These are phyloP conservation scores for Paecilomyces sp. DNA, from an alignment of 2,329 filamentous ascomycete species.

Conservation along the genomic window DNA sequence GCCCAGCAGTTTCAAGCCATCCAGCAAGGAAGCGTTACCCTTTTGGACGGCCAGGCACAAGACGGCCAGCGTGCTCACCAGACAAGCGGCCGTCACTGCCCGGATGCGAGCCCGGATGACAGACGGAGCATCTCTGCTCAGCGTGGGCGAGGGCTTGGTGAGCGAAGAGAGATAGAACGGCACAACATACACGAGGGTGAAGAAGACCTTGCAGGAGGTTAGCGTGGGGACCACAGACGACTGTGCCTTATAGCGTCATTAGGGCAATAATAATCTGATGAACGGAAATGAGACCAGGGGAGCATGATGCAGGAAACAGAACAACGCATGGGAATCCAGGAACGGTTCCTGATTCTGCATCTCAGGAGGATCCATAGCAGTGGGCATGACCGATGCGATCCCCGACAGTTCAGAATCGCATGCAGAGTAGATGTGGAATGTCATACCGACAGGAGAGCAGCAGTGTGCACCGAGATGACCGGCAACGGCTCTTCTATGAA, in stretches of 20 bases:
- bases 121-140: constrained; percentile 79
- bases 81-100: constrained; percentile 69
- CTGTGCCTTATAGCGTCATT: not conserved
- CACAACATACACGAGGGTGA: constrained; percentile 82
- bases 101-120: constrained; percentile 82
- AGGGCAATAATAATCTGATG: not conserved
- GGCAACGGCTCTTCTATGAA: constrained; percentile 25
- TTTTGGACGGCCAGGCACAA: constrained; percentile 56
- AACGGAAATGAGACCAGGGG: not conserved
- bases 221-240: not conserved
- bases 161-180: constrained; percentile 79
- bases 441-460: constrained; percentile 33
- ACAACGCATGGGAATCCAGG: not conserved
- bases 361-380: not conserved
- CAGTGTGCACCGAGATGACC: constrained; percentile 27
- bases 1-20: constrained; percentile 64
- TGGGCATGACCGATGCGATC: not conserved
- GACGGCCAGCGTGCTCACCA: constrained; percentile 60
- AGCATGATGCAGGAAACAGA: not conserved
- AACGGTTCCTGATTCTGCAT: not conserved
- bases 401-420: not conserved
- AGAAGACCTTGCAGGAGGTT: constrained; percentile 51
- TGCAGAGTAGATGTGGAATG: constrained; percentile 6
- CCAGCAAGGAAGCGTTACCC: constrained; percentile 43
- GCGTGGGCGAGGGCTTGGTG: constrained; percentile 69